Percentiles rank a stretch among this genome's conserved stretches.
phyloP scores from a whole-genome alignment of 2,329 filamentous ascomycete species.

The Cladophialophora yegresii region DNA sequence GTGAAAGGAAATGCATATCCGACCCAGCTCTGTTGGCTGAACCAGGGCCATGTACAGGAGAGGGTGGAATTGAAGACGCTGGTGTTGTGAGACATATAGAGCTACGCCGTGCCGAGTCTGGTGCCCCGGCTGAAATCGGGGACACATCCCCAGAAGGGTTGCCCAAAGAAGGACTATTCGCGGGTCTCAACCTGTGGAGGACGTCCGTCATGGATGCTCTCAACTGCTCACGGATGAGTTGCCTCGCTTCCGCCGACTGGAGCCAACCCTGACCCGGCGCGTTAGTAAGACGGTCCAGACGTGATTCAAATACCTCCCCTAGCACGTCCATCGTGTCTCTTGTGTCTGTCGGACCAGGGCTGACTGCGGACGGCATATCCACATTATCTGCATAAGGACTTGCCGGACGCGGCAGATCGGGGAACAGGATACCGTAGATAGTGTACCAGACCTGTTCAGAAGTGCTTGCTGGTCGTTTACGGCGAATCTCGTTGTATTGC shows the following conservation, averaged over 20 bases:
- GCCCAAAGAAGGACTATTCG: conserved; percentile 16
- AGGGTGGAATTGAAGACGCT: conserved; percentile 21
- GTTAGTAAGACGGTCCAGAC: conserved; percentile 24
- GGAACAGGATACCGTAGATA: conserved; percentile 34
- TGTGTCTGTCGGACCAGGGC: conserved; percentile 10
- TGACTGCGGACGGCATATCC: conserved; percentile 7
- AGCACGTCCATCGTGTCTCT: conserved; percentile 25
- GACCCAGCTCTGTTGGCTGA: conserved; percentile 3
- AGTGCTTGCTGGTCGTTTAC: conserved; percentile 30
- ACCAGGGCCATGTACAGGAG: conserved; percentile 19
- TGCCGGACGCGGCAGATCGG: conserved; percentile 26
- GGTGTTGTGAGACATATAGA: conserved; percentile 27
- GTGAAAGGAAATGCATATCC: conserved; percentile 18
- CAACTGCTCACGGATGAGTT: conserved; percentile 27
- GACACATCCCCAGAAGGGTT: conserved; percentile 21
- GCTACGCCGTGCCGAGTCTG: conserved; percentile 20
- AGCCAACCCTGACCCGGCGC: conserved; percentile 28
- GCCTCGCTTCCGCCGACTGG: conserved; percentile 16
- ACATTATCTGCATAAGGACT: conserved; percentile 34
- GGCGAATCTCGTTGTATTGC: conserved; percentile 32
- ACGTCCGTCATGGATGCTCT: conserved; percentile 28
- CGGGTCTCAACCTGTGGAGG: conserved; percentile 15
- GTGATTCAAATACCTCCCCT: conserved; percentile 27
- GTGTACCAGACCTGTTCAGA: conserved; percentile 35
- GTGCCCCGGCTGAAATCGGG: conserved; percentile 14